A percentile compares a stretch with the other conserved stretches of the same genome.
Evolutionary conservation across 495 filamentous ascomycete species (phyloP).

Genomic region (Hyaloscypha hepaticicola): DNA sequence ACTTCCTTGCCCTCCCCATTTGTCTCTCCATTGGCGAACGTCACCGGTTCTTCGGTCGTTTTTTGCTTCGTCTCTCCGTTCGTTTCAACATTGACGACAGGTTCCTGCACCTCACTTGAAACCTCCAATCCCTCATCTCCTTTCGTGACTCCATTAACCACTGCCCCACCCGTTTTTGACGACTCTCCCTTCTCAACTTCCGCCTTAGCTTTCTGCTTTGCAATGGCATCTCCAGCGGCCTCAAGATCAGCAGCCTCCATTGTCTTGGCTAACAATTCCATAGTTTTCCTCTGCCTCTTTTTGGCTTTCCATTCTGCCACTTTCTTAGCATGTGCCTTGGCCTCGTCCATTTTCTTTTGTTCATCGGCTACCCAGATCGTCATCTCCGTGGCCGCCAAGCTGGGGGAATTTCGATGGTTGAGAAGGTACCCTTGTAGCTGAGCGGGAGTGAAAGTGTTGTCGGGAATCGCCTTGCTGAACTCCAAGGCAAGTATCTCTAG

Average conservation of each 20-base stretch:
- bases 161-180: neutral
- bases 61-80: too few species aligned
- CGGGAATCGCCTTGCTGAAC: conserved; percentile 53
- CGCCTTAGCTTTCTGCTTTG: neutral
- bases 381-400: conserved; percentile 46
- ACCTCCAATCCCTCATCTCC: neutral
- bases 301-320: conserved; percentile 19
- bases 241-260: neutral
- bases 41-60: neutral
- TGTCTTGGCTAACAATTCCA: neutral
- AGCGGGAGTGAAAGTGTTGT: conserved; percentile 59
- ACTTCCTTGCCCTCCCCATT: too few species aligned
- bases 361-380: conserved; percentile 44
- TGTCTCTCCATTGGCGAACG: neutral
- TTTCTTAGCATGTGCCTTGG: conserved; percentile 35
- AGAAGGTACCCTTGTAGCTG: conserved; percentile 67
- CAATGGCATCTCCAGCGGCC: neutral
- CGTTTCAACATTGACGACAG: too few species aligned
- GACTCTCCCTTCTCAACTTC: neutral
- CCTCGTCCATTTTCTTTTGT: conserved; percentile 29
- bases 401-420: conserved; percentile 51
- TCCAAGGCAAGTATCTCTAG: conserved; percentile 45
- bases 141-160: neutral
- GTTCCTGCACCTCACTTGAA: neutral
- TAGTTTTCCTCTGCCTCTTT: conserved; percentile 1